phyloP scores from a whole-genome alignment of 2,329 filamentous ascomycete genomes.

The Stachybotrys chartarum region DNA sequence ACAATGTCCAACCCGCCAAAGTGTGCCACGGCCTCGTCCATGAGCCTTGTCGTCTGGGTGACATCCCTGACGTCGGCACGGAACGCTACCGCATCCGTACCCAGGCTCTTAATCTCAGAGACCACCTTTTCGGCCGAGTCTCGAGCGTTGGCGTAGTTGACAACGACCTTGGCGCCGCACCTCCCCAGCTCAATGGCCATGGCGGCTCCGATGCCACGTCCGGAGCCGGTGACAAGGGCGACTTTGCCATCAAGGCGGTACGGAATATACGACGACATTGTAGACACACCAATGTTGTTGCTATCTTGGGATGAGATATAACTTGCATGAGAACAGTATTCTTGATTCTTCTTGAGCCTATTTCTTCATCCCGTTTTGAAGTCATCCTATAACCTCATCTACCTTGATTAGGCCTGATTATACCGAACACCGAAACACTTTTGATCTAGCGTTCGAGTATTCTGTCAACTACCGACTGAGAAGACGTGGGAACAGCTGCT shows the following conservation, averaged over 20 bases:
- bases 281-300: no score
- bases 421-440: no score
- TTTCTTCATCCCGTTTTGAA: no score
- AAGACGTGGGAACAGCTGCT: no score
- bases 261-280: no score
- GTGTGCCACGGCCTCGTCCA: slow-evolving; percentile 53
- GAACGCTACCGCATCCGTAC: slow-evolving; percentile 55
- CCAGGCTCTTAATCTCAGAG: slow-evolving; percentile 45
- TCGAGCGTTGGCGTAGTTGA: slow-evolving; percentile 52
- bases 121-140: slow-evolving; percentile 50
- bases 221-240: slow-evolving; percentile 28
- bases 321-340: no score
- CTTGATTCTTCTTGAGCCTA: no score
- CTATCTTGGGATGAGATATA: no score
- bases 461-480: no score
- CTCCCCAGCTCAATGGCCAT: slow-evolving; percentile 51
- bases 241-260: slow-evolving; percentile 14
- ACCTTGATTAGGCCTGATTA: no score
- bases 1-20: slow-evolving; percentile 65
- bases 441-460: no score
- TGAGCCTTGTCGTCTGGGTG: slow-evolving; percentile 53
- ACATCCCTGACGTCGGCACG: slow-evolving; percentile 63
- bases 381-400: no score
- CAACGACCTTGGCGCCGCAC: slow-evolving; percentile 48
- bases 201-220: slow-evolving; percentile 52